Evolutionary conservation across 768 basidiomycete genomes (phyloP), one percentile per base, ranked within the genome.

Genomic region (Psilocybe sp.): DNA sequence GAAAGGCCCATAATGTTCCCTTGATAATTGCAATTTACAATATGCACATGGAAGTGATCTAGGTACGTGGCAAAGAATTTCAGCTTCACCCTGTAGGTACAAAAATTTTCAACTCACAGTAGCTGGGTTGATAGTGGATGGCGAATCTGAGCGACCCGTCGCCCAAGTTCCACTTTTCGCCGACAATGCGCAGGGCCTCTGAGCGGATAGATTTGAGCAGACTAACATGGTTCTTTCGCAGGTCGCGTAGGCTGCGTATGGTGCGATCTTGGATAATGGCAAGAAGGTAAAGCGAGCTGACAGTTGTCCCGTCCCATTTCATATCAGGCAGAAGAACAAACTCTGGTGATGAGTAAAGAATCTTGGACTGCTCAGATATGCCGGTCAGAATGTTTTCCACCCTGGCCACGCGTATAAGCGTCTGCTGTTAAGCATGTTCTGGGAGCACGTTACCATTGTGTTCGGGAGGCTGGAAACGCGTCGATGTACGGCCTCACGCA

Each of bases 11-110:
- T 57, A 12, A 82, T 67, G n/a, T 68, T 75, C 37, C 77, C 75
- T 55, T 62, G 50, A 43, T 87, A 82, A 52, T 84, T 83, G 0
- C 80, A 80, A 58, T 94, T 88, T 20, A 92, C 90, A 45, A 96
- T 85, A 58, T 98, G 94, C 2, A 97, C 89, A 53, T 98, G 94
- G 62, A 97, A 92, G 59, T 93, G 94, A 62, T 97, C 94, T 96
- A 40, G 15, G 14, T 11, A 36, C 11, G 12, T 5, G 14, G 41
- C 37, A 23, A 42, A 14, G n/a, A 10, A 3, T 12, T 15, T 40
- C 11, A 3, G 13, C n/a, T n/a, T 35, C 9, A 41, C 14, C 5
- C 7, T 23, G 5, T 48, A 49, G 11, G 15, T 19, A 48, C 43
- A 40, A 4, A 3, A 28, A 28, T 28, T 7, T 28, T 7, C 15